phyloP scores from a whole-genome alignment of 345 rosid genomes.

The Turritis glabra region DNA sequence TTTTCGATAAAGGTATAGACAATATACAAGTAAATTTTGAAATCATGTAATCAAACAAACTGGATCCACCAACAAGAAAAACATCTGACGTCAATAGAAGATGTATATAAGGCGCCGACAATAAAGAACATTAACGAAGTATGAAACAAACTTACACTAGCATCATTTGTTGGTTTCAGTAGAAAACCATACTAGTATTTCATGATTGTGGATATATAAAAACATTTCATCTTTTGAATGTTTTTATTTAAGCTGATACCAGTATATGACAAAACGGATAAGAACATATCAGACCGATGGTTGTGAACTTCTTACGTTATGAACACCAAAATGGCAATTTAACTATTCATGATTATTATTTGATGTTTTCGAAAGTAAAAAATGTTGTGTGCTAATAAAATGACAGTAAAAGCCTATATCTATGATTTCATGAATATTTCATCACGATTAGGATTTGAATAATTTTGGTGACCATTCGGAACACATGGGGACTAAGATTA shows the following conservation, averaged over 20 bases:
- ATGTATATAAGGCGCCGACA: not conserved
- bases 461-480: not conserved
- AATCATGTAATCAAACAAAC: not conserved
- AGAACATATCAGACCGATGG: not conserved
- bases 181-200: not conserved
- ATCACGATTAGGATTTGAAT: not conserved
- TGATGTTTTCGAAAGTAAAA: not conserved
- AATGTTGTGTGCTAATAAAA: not conserved
- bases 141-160: not conserved
- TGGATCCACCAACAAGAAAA: not conserved
- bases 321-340: too few relatives aligned
- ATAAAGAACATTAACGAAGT: not conserved
- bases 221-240: not conserved
- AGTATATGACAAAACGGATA: not conserved
- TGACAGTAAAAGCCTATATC: too few relatives aligned
- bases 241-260: not conserved
- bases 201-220: not conserved
- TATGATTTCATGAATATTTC: not conserved
- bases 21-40: not conserved
- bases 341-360: too few relatives aligned
- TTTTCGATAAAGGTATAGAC: not conserved
- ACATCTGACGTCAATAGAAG: not conserved
- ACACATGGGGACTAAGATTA: slow-evolving; percentile 11
- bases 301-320: not conserved
- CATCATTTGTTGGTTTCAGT: not conserved